A percentile compares a stretch with the other conserved stretches of the same genome.
Conservation (phyloP, 306 rosid genomes). For the Delonix regia region DNA sequence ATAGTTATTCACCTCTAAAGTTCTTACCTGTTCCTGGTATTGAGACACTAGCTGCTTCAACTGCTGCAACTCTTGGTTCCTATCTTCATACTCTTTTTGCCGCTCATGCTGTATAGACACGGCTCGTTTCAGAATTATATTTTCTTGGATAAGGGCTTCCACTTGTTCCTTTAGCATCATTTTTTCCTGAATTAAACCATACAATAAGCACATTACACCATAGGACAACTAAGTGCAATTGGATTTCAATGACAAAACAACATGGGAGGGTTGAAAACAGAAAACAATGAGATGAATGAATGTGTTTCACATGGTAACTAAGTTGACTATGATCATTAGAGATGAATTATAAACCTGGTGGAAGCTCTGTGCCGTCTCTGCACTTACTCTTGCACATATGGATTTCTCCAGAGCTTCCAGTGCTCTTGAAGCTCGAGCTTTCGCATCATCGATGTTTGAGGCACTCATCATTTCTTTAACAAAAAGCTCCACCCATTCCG, state of each 20-base stretch:
- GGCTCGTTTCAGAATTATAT: conserved; percentile 71
- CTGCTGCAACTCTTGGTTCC: conserved; percentile 68
- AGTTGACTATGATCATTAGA: background rate
- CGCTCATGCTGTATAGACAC: conserved; percentile 79
- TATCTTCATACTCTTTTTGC: conserved; percentile 68
- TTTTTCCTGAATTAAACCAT: conserved; percentile 61
- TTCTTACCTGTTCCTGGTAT: conserved; percentile 81
- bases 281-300: background rate
- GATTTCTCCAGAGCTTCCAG: conserved; percentile 82
- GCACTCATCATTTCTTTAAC: conserved; percentile 84
- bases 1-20: conserved; percentile 91
- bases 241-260: background rate
- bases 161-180: conserved; percentile 73
- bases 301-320: conserved; percentile 8
- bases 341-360: conserved; percentile 50
- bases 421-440: conserved; percentile 74
- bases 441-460: conserved; percentile 78
- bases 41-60: conserved; percentile 74
- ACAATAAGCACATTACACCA: conserved; percentile 13
- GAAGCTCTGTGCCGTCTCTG: conserved; percentile 61
- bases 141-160: conserved; percentile 78
- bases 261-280: background rate
- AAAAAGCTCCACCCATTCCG: conserved; percentile 83
- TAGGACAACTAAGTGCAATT: background rate
- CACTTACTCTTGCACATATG: conserved; percentile 56